Base-by-base conservation (phyloP, 495 filamentous ascomycete species). In the Pyrenula aspistea region DNA sequence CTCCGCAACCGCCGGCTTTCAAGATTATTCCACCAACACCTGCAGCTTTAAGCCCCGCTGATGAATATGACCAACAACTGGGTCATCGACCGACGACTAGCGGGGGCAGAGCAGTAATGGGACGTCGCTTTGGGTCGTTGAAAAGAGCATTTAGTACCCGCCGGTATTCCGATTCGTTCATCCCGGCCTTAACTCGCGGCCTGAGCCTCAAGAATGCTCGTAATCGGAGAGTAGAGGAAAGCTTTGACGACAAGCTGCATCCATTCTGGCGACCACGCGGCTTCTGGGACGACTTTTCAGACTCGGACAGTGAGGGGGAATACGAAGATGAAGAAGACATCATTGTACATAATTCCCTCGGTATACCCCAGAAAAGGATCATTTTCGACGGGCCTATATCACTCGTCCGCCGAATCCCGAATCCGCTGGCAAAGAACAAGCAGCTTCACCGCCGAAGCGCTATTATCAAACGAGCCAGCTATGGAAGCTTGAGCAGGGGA, bases 211-310 rank as follows among this genome's bases (percentile, higher is more conserved):
- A 66, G 22, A 69, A 74, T 12, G 69, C 70, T 1, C 68, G 70
- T 55, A 77, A 81, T 23, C 71, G 73, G 15, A 74, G 66, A 55
- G 65, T 68, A 1, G 71, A 68, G 23, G 64, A 74, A 19, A 68
- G 70, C 24, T 73, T 73, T 55, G 72, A 79, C 36, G 77, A 74
- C 53, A 82, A 77, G 52, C 72, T 91, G 2, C 86, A 93, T 63
- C 88, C 89, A 1, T 86, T 86, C 68, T 95, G 91, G 90, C 79
- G 83, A 23, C 88, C 90, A 2, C 81, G 79, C 22, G 74, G 82
- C 22, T 88, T 87, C 65, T 86, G 82, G 76, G 84, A 87, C 24
- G 81, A 85, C 56, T 69, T 77, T 3, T 75, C 77, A 31, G 73
- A 71, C n/a, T 75, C 79, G 56, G 71, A 73, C 8, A 65, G 74